phyloP scores from a whole-genome alignment of 495 filamentous ascomycete species.

The Pseudomonodictys pantanalensis region DNA sequence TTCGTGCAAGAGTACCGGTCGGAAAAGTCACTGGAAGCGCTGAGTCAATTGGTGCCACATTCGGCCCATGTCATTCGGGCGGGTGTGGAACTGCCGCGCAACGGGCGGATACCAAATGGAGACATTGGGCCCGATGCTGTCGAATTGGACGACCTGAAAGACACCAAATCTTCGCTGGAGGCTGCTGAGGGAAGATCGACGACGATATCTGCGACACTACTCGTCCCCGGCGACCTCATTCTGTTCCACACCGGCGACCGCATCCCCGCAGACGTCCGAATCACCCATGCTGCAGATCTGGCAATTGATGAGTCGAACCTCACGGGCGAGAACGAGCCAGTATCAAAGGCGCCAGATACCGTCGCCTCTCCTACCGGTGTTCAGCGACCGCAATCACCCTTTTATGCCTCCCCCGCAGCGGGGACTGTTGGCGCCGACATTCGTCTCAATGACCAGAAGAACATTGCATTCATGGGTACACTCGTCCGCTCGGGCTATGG shows the following conservation, averaged over 20 bases:
- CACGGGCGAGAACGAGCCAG: constrained; percentile 94
- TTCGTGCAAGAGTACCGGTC: constrained; percentile 98
- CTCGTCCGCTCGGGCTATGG: constrained; percentile 94
- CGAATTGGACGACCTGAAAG: constrained; percentile 37
- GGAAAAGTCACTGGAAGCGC: constrained; percentile 93
- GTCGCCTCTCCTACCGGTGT: constrained; percentile 33
- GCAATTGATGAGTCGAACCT: constrained; percentile 96
- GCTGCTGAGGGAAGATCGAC: constrained; percentile 68
- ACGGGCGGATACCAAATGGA: constrained; percentile 11
- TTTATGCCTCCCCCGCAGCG: constrained; percentile 58
- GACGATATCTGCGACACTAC: constrained; percentile 77
- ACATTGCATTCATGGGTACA: constrained; percentile 98
- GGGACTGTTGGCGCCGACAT: constrained; percentile 65
- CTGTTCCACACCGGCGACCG: constrained; percentile 93
- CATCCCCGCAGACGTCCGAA: constrained; percentile 93
- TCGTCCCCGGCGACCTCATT: constrained; percentile 90
- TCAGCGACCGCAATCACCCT: constrained; percentile 53
- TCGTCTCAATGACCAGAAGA: constrained; percentile 63
- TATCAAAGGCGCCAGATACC: constrained; percentile 69
- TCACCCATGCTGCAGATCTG: constrained; percentile 81
- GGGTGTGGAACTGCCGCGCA: constrained; percentile 22
- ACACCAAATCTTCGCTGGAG: constrained; percentile 44
- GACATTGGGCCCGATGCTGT: constrained; percentile 35
- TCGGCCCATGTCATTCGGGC: constrained; percentile 83
- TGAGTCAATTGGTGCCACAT: constrained; percentile 90